phyloP scores from a whole-genome alignment of 352 stramenopile species.

The Globisporangium solare region DNA sequence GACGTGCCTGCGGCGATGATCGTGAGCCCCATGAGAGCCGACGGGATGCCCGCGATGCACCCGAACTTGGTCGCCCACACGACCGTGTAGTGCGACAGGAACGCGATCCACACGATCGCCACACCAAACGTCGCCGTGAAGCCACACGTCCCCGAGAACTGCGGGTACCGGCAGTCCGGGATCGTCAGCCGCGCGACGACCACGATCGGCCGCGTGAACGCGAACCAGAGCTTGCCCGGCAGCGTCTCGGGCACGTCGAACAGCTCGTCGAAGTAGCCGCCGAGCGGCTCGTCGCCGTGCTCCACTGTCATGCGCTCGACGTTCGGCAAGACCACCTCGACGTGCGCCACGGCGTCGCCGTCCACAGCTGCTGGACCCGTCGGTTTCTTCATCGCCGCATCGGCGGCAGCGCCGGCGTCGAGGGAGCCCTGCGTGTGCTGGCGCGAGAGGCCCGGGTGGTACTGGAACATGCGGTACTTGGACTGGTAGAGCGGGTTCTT shows the following conservation, averaged over 20 bases:
- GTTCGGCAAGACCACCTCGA: neutral
- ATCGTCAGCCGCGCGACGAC: slow-evolving; percentile 64
- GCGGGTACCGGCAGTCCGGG: slow-evolving; percentile 60
- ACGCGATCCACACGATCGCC: slow-evolving; percentile 67
- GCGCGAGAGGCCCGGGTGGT: slow-evolving; percentile 29
- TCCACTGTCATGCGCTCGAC: neutral
- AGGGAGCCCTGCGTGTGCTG: slow-evolving; percentile 11
- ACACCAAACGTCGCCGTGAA: slow-evolving; percentile 56
- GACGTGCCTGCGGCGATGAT: slow-evolving; percentile 77
- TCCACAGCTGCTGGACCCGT: too few species aligned
- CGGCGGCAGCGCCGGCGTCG: neutral
- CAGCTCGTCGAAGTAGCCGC: slow-evolving; percentile 60
- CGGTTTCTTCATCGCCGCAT: too few species aligned
- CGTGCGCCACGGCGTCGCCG: neutral
- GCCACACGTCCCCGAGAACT: slow-evolving; percentile 39
- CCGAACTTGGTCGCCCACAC: slow-evolving; percentile 55
- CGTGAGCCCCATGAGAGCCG: slow-evolving; percentile 72
- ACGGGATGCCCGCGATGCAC: slow-evolving; percentile 64
- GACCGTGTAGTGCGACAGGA: slow-evolving; percentile 72
- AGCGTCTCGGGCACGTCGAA: slow-evolving; percentile 33
- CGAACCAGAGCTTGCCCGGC: slow-evolving; percentile 50
- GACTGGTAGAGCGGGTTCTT: slow-evolving; percentile 55
- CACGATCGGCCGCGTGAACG: slow-evolving; percentile 65
- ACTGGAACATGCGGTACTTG: slow-evolving; percentile 73
- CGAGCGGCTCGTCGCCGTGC: slow-evolving; percentile 25